phyloP scores from a whole-genome alignment of 2,329 filamentous ascomycete species.

The Nigrospora osmanthi region DNA sequence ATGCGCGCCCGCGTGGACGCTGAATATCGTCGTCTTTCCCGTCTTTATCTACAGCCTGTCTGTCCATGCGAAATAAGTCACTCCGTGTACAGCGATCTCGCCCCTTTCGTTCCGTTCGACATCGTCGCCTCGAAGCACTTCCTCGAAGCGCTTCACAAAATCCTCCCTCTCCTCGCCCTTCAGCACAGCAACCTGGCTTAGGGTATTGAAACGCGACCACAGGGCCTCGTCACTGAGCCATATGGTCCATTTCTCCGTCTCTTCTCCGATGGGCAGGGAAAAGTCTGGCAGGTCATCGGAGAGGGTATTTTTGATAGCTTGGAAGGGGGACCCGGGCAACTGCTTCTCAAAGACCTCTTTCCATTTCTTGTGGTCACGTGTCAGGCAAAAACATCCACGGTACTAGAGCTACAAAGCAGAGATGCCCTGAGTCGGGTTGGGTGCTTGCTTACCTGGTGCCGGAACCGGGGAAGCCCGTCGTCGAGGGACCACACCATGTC shows the following conservation, averaged over 20 bases:
- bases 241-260: slow-evolving; percentile 47
- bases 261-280: slow-evolving; percentile 51
- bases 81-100: slow-evolving; percentile 56
- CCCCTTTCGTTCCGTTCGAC: slow-evolving; percentile 53
- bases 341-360: slow-evolving; percentile 55
- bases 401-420: not conserved
- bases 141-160: slow-evolving; percentile 43
- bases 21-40: not conserved
- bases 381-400: not conserved
- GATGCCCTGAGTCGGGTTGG: not conserved
- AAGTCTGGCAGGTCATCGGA: slow-evolving; percentile 39
- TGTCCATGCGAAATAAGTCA: slow-evolving; percentile 58
- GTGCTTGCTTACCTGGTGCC: slow-evolving; percentile 36
- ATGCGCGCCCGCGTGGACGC: not conserved
- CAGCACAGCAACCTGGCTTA: slow-evolving; percentile 60
- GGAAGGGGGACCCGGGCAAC: slow-evolving; percentile 40
- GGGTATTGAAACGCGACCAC: slow-evolving; percentile 56
- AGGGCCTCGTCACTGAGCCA: slow-evolving; percentile 51
- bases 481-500: slow-evolving; percentile 46
- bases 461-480: slow-evolving; percentile 57
- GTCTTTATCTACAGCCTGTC: slow-evolving; percentile 28
- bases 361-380: slow-evolving; percentile 38
- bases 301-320: slow-evolving; percentile 36
- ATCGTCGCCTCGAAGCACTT: slow-evolving; percentile 42
- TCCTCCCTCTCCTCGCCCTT: slow-evolving; percentile 38